These are phyloP conservation scores for Pterula multifida DNA, from an alignment of 1,284 basidiomycete species.

Conservation along the genomic window DNA sequence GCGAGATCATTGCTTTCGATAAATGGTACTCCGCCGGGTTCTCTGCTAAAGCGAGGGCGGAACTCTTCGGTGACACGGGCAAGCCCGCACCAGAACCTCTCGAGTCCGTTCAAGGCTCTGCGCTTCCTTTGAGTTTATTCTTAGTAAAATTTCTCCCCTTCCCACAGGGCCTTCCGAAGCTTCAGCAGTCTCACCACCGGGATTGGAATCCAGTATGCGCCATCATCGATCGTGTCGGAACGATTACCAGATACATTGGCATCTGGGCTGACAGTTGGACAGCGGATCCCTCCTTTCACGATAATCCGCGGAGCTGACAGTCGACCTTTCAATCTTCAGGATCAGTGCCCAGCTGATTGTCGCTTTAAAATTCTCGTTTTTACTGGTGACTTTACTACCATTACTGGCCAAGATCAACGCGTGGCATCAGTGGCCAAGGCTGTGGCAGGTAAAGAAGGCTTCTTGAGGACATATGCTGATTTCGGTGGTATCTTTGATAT, in stretches of 20 bases:
- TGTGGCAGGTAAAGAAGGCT: slow-evolving; percentile 31
- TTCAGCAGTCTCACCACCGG: slow-evolving; percentile 53
- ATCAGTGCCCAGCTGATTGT: slow-evolving; percentile 52
- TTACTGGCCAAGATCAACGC: slow-evolving; percentile 24
- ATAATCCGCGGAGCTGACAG: slow-evolving; percentile 55
- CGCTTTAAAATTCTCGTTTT: slow-evolving; percentile 70
- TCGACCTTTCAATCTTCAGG: slow-evolving; percentile 55
- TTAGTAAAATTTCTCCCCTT: not conserved
- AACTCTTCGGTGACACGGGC: slow-evolving; percentile 45
- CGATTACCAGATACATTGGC: slow-evolving; percentile 32
- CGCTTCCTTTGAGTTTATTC: slow-evolving; percentile 14
- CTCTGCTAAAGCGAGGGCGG: slow-evolving; percentile 62
- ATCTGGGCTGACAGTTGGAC: slow-evolving; percentile 37
- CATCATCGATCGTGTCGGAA: slow-evolving; percentile 34
- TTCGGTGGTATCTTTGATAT: slow-evolving; percentile 37
- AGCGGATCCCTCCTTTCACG: slow-evolving; percentile 46
- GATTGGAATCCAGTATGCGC: slow-evolving; percentile 49
- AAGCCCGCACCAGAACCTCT: slow-evolving; percentile 36
- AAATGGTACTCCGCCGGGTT: slow-evolving; percentile 64
- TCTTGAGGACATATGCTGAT: slow-evolving; percentile 9
- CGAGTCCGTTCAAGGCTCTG: slow-evolving; percentile 35
- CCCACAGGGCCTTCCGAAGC: slow-evolving; percentile 39
- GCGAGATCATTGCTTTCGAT: slow-evolving; percentile 76
- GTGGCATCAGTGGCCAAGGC: slow-evolving; percentile 28
- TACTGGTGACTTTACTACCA: slow-evolving; percentile 39